A percentile compares a stretch with the other conserved stretches of the same genome.
These are phyloP conservation scores for Isatis tinctoria DNA, from an alignment of 345 rosid species.

Conservation along the genomic window DNA sequence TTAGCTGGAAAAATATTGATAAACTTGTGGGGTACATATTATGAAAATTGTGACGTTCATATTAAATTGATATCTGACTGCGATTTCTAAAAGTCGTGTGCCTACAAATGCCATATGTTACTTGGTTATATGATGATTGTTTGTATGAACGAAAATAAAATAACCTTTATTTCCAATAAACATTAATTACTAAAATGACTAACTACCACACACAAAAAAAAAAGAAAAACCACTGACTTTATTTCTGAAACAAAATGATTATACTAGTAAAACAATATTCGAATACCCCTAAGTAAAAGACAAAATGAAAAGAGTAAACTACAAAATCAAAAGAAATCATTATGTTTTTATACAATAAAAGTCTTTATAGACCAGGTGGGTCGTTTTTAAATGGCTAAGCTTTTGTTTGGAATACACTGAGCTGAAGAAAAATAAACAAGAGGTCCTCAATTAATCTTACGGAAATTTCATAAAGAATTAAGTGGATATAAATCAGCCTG, in stretches of 20 bases:
- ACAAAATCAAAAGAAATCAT: neutral
- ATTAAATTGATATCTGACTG: neutral
- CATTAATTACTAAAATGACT: neutral
- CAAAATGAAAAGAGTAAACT: neutral
- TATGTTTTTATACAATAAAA: neutral
- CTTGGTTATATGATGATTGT: constrained; percentile 9
- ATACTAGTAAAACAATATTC: neutral
- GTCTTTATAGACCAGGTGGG: neutral
- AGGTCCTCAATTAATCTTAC: neutral
- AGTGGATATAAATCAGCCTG: neutral
- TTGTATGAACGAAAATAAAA: constrained; percentile 1
- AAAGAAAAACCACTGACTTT: neutral
- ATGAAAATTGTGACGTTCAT: neutral
- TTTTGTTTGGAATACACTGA: neutral
- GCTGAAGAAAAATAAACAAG: neutral
- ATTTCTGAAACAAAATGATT: neutral
- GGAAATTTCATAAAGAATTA: neutral
- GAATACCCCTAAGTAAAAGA: neutral
- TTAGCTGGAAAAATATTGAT: constrained; percentile 13
- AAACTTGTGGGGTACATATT: neutral
- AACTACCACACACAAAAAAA: neutral
- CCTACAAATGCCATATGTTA: neutral
- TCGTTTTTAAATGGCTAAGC: neutral
- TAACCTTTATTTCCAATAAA: neutral
- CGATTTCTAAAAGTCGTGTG: constrained; percentile 5